A percentile compares a stretch with the other conserved stretches of the same genome.
Conservation (phyloP, 2,329 filamentous ascomycete species). For the Xylariaceae sp. region DNA sequence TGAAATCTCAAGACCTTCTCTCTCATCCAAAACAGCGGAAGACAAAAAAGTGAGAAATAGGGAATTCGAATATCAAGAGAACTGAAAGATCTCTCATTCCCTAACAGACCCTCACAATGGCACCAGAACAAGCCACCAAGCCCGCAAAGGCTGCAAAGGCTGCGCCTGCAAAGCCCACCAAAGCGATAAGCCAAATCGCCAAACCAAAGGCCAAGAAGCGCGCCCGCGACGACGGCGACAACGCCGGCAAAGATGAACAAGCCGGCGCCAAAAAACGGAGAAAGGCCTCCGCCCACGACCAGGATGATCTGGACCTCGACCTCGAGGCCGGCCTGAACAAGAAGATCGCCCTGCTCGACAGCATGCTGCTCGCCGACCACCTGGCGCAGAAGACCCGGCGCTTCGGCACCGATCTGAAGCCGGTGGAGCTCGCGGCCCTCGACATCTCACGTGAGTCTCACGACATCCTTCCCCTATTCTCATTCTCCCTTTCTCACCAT, state of each 20-base stretch:
- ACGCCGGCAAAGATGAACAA: conserved; percentile 23
- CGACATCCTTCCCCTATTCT: too few species aligned
- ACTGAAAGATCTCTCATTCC: not conserved
- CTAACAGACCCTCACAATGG: conserved; percentile 15
- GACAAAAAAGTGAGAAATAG: not conserved
- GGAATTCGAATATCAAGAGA: not conserved
- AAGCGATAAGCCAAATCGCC: conserved; percentile 20
- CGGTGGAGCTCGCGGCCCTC: conserved; percentile 78
- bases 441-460: conserved; percentile 63
- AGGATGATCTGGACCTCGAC: conserved; percentile 55
- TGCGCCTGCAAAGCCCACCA: conserved; percentile 20
- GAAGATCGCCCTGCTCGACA: conserved; percentile 77
- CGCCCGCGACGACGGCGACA: conserved; percentile 45
- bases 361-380: conserved; percentile 76
- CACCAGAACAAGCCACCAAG: conserved; percentile 13
- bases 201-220: conserved; percentile 48
- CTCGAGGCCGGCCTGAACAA: conserved; percentile 72
- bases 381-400: conserved; percentile 71
- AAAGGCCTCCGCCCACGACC: conserved; percentile 44
- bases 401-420: conserved; percentile 74
- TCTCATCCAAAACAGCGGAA: not conserved
- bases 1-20: conserved; percentile 4
- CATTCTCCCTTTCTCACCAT: conserved; percentile 5
- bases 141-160: conserved; percentile 22
- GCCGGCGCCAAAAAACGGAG: conserved; percentile 44